Evolutionary conservation across 768 basidiomycete genomes (phyloP), one percentile per base, ranked within the genome.

Genomic region (Lyophyllum decastes): DNA sequence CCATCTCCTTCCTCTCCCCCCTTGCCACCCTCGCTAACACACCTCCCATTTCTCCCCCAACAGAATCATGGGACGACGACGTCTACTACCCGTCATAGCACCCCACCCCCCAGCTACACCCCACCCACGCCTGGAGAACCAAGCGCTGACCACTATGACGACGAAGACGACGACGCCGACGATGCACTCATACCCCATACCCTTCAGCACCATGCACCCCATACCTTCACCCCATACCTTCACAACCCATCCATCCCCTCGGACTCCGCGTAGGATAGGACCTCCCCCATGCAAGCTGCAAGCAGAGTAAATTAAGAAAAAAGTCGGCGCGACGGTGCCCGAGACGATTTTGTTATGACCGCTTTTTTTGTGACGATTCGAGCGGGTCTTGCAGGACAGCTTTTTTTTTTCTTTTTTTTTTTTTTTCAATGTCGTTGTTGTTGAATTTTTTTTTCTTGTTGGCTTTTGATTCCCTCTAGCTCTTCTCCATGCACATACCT

Each of bases 11-110:
- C 8, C 22, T 34, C 30, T 14, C 48, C 35, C 21, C 45, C 45
- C 22, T 46, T 8, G 9, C 21, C 38, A 0, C 16, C 38, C n/a
- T 30, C 48, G 22, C 54, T 47, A 14, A 46, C 38, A 19, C 22
- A 12, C 24, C 14, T 47, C 27, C 33, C 21, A 17, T 56, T 51
- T 44, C 25, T 24, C 12, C 16, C 19, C 38, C 34, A n/a, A 9
- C 66, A 79, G 78, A 74, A 70, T 78, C 79, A 33, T 84, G 82
- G 82, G 80, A 79, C 60, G 77, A 80, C 38, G 78, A 82, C 34
- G 58, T 67, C 14, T 82, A 79, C 63, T 84, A 75, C 60, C 73
- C 76, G 12, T 75, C 73, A 66, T 76, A 52, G 34, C 49, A n/a
- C 6, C n/a, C 11, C 35, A 38, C 14, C 34, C 25, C 53, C 38